A percentile compares a stretch with the other conserved stretches of the same genome.
These are phyloP conservation scores for Ambrosia trifida DNA, from an alignment of 129 eudicot species.

Conservation along the genomic window DNA sequence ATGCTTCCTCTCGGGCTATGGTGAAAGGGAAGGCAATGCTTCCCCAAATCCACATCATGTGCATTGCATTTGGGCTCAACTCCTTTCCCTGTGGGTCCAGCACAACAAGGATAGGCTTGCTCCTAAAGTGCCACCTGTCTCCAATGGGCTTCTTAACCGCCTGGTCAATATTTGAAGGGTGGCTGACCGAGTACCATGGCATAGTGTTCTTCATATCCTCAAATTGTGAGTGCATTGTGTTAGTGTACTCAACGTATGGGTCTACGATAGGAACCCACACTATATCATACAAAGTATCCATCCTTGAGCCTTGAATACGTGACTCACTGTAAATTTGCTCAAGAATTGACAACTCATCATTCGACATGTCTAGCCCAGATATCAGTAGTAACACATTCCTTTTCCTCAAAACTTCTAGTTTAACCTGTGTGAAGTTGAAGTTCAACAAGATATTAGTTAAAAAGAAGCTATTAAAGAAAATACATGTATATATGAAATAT, in stretches of 20 bases:
- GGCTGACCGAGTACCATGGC: slow-evolving; percentile 77
- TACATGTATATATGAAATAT: not conserved
- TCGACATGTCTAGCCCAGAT: slow-evolving; percentile 56
- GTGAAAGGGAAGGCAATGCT: slow-evolving; percentile 59
- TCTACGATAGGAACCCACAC: slow-evolving; percentile 65
- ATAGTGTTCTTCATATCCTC: slow-evolving; percentile 43
- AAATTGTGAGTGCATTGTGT: slow-evolving; percentile 34
- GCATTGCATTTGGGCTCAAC: slow-evolving; percentile 63
- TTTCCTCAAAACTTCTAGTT: slow-evolving; percentile 54
- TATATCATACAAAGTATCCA: slow-evolving; percentile 46
- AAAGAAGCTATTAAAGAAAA: not conserved
- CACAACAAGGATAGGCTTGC: no score
- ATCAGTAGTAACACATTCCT: slow-evolving; percentile 62
- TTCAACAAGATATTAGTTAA: not conserved
- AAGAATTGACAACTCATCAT: slow-evolving; percentile 49
- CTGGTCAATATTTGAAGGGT: no score
- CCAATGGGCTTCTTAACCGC: no score
- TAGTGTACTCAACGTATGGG: slow-evolving; percentile 40
- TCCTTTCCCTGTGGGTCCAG: no score
- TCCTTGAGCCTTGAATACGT: slow-evolving; percentile 36
- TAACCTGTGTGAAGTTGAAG: slow-evolving; percentile 36
- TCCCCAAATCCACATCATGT: slow-evolving; percentile 74
- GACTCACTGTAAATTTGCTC: slow-evolving; percentile 56
- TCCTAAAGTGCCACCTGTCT: no score
- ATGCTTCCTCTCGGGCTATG: slow-evolving; percentile 40